Percentiles rank a stretch among this genome's conserved stretches.
These are phyloP conservation scores for Kitagawia praeruptora DNA, from an alignment of 129 eudicot genomes.

Conservation along the genomic window DNA sequence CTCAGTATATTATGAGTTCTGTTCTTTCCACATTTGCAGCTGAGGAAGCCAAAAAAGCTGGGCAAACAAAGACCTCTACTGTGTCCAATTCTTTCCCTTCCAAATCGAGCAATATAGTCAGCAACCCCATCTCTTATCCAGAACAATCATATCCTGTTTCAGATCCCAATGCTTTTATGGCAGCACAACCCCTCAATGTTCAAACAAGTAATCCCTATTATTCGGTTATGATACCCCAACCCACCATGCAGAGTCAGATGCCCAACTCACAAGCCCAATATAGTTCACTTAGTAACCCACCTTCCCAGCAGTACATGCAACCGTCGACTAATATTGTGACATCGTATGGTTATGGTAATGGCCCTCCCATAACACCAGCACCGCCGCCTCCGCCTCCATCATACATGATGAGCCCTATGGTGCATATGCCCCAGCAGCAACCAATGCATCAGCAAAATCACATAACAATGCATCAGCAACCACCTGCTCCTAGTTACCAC, in stretches of 20 bases:
- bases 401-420: conserved; percentile 64
- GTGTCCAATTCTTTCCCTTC: conserved; percentile 22
- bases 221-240: conserved; percentile 37
- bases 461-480: conserved; percentile 34
- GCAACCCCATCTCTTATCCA: conserved; percentile 26
- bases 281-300: conserved; percentile 38
- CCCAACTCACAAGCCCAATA: conserved; percentile 50
- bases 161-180: conserved; percentile 24
- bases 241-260: conserved; percentile 24
- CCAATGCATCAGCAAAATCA: conserved; percentile 20
- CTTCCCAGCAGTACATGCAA: conserved; percentile 58
- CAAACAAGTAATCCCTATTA: conserved; percentile 44
- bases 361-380: conserved; percentile 44
- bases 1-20: conserved; percentile 82
- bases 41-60: conserved; percentile 57
- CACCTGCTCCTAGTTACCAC: conserved; percentile 39
- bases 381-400: conserved; percentile 51
- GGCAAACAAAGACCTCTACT: conserved; percentile 38
- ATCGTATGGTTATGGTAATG: conserved; percentile 41
- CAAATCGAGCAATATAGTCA: conserved; percentile 15
- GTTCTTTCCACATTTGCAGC: conserved; percentile 92
- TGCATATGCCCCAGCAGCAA: conserved; percentile 47
- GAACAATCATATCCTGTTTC: conserved; percentile 34
- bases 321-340: conserved; percentile 35
- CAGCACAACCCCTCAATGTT: conserved; percentile 8